Conservation (phyloP, 352 stramenopile species). For the Phytophthora capsici region DNA sequence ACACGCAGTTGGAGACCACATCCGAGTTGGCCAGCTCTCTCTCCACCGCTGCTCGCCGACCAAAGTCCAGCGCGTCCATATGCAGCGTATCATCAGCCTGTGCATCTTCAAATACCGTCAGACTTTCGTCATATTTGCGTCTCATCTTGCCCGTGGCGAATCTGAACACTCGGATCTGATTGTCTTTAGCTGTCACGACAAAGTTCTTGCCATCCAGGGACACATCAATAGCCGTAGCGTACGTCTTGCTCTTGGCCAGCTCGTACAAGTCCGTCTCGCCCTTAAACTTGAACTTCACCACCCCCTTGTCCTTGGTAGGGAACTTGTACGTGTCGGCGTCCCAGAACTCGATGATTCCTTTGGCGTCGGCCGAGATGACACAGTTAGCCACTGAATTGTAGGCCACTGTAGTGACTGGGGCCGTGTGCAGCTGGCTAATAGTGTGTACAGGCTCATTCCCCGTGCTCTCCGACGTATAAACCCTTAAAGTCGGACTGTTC, state of each 20-base stretch:
- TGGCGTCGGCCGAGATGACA: conserved; percentile 92
- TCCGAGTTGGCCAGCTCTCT: conserved; percentile 68
- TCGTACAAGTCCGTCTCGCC: conserved; percentile 97
- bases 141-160: conserved; percentile 89
- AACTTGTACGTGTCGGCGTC: conserved; percentile 71
- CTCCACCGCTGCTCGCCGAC: conserved; percentile 85
- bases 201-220: conserved; percentile 76
- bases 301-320: conserved; percentile 24
- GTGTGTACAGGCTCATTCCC: conserved; percentile 58
- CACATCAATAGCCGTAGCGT: conserved; percentile 81
- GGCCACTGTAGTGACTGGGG: conserved; percentile 88
- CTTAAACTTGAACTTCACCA: conserved; percentile 92
- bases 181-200: conserved; percentile 88
- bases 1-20: conserved; percentile 86
- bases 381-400: conserved; percentile 89
- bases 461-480: conserved; percentile 88
- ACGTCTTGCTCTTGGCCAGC: conserved; percentile 93
- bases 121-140: conserved; percentile 90
- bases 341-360: conserved; percentile 97
- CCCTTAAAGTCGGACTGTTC: conserved; percentile 65
- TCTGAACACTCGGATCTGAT: conserved; percentile 91
- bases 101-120: conserved; percentile 90
- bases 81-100: conserved; percentile 74
- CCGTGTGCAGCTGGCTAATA: conserved; percentile 90
- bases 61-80: conserved; percentile 90